Base-by-base conservation (phyloP, 306 rosid species). In the Inga leiocalycina region DNA sequence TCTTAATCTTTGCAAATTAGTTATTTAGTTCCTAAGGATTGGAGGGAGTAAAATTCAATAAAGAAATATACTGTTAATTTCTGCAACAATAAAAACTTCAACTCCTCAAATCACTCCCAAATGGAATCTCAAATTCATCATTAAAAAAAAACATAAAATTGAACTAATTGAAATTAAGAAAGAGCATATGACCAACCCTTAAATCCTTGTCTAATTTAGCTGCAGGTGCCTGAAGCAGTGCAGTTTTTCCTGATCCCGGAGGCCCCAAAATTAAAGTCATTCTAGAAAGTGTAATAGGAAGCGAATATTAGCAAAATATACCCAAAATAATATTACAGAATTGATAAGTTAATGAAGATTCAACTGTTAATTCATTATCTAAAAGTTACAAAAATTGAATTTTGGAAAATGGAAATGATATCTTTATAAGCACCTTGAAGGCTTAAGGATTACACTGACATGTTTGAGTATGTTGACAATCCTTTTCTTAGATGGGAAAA, bases 401-500 rank as follows among this genome's bases (percentile, higher is more conserved):
- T 24, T 24, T 3, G 22, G 24, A 9, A 30, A 64, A 74, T 81
- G 69, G 68, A 9, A 46, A 54, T 69, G 22, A 45, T 6, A 75
- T 37, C 19, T 12, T 14, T 32, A 65, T 14, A 7, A 32, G 11
- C 20, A 88, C 92, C 92, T 89, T 79, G 88, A 81, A 73, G 92
- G 88, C 69, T 57, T 87, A 44, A 89, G 80, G 24, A 89, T 87
- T 79, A 91, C 89, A 82, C 82, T 89, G 51, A 82, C 87, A 82
- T 82, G 80, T 76, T 81, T 68, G 52, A 89, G 90, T 72, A 89
- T 87, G 81, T 90, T 89, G 57, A 92, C 83, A 17, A 79, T 83
- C 76, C 89, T 86, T 81, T 88, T 91, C 82, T 90, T 92, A 19
- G 96, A 85, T 20, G 97, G 97, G 79, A 88, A 74, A 80, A 94